These are phyloP conservation scores for Coemansia sp. DNA, from an alignment of 192 early-diverging fungal genomes.

Conservation along the genomic window DNA sequence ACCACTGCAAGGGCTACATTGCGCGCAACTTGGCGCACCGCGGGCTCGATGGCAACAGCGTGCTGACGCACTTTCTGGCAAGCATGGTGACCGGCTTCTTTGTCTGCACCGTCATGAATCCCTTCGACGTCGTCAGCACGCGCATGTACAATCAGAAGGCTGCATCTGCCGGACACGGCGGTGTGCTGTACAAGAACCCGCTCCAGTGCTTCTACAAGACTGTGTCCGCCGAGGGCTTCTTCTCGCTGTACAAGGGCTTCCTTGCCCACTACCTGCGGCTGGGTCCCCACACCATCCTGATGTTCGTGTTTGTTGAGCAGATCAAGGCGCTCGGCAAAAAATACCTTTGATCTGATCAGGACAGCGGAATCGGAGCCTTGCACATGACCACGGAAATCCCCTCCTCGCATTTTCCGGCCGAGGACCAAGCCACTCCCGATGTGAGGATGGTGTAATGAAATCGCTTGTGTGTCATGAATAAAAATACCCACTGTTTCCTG, in stretches of 20 bases:
- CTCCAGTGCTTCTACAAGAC: slow-evolving; percentile 88
- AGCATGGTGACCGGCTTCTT: slow-evolving; percentile 81
- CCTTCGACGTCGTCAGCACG: slow-evolving; percentile 94
- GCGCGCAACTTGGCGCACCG: slow-evolving; percentile 57
- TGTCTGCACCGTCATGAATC: slow-evolving; percentile 91
- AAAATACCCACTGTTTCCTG: too few species aligned
- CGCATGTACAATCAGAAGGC: slow-evolving; percentile 92
- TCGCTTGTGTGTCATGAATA: too few species aligned
- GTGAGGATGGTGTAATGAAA: too few species aligned
- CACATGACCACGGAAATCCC: not conserved
- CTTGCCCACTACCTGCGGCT: slow-evolving; percentile 87
- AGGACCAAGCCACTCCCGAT: too few species aligned
- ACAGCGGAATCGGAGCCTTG: not conserved
- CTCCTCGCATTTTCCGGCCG: not conserved
- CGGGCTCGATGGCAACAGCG: slow-evolving; percentile 59
- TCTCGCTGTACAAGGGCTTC: slow-evolving; percentile 91
- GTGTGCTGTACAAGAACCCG: slow-evolving; percentile 78
- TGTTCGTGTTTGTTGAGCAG: slow-evolving; percentile 90
- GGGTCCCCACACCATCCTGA: slow-evolving; percentile 91
- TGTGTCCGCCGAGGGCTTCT: slow-evolving; percentile 73
- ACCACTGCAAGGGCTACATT: slow-evolving; percentile 70
- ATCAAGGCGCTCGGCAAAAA: slow-evolving; percentile 54
- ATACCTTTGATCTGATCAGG: slow-evolving; percentile 4
- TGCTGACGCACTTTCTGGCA: slow-evolving; percentile 71
- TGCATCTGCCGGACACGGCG: slow-evolving; percentile 58